Evolutionary conservation across 352 stramenopile species (phyloP), one percentile per base, ranked within the genome.

Genomic region (Phytophthora brassicae): DNA sequence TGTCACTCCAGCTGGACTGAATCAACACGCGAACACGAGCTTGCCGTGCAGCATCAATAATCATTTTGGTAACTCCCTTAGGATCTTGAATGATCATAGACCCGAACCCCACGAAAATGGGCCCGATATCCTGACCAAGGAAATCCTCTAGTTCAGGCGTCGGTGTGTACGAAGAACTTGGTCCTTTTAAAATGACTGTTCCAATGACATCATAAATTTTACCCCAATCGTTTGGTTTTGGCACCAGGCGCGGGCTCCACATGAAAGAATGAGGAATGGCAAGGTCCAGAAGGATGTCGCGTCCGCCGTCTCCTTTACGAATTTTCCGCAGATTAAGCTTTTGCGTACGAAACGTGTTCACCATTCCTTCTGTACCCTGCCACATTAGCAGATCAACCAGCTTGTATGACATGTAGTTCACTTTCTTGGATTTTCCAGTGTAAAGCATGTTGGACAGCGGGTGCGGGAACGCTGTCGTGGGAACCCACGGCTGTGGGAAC

Each of bases 81-180:
- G 89, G 78, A 36, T 98, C 76, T 39, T 87, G 66, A 26, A 98
- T 79, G 0, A 98, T 74, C 92, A 98, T 98, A 6, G 75, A 94
- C 8, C 95, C 95, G 64, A 98, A 98, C 0, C 95, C 95, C 35
- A 98, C 84, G 48, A 97, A 98, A 61, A 98, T 91, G 6, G 94
- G 92, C 1, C 81, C 80, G 2, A 48, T 70, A 41, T 88, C 70
- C 6, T 66, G 33, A 8, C 58, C 80, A n/a, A 95, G 64, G 55
- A 96, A 97, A 0, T 68, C 75, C 13, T 74, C 67, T 0, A 94
- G 74, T 9, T 90, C 76, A 2, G 70, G 66, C 16, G 79, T 62
- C 13, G 85, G 72, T n/a, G 62, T 75, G 49, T 89, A 91, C 5
- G 65, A 67, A 3, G 68, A 80, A 9, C 60, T 67, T 22, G 59